These are phyloP conservation scores for Daldinia decipiens DNA, from an alignment of 495 filamentous ascomycete genomes.

Conservation along the genomic window DNA sequence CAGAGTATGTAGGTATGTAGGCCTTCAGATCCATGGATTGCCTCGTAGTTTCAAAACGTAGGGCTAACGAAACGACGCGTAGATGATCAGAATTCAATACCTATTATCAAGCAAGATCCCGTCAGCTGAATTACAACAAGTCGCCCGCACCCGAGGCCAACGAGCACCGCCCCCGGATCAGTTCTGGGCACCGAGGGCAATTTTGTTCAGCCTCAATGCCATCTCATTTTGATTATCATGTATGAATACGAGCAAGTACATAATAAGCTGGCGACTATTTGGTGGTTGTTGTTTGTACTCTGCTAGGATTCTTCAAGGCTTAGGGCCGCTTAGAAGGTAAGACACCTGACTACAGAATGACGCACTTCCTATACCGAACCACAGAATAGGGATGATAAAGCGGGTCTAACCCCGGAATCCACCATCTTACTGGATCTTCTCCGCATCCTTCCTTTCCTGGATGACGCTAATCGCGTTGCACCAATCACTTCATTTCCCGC, in stretches of 20 bases:
- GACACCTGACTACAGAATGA: conserved; percentile 37
- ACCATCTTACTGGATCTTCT: conserved; percentile 25
- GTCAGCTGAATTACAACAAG: conserved; percentile 3
- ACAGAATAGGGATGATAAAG: conserved; percentile 23
- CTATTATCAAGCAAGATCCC: not conserved
- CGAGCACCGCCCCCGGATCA: conserved; percentile 4
- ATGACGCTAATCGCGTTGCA: not conserved
- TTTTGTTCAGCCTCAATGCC: conserved; percentile 13
- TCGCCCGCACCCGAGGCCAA: not conserved
- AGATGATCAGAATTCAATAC: not conserved
- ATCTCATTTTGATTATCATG: not conserved
- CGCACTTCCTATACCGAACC: conserved; percentile 33
- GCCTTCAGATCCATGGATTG: conserved; percentile 20
- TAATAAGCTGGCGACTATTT: not conserved
- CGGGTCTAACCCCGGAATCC: conserved; percentile 10
- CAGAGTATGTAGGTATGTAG: not conserved
- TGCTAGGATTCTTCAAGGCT: conserved; percentile 25
- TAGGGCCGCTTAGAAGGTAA: conserved; percentile 15
- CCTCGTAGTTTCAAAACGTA: conserved; percentile 19
- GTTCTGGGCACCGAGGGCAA: not conserved
- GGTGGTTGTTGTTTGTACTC: not conserved
- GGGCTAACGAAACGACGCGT: conserved; percentile 18
- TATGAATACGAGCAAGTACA: not conserved
- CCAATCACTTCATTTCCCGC: not conserved
- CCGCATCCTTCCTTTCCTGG: conserved; percentile 26